Percentiles rank a stretch among this genome's conserved stretches.
Conservation (phyloP, 768 basidiomycete genomes). For the Psilocybe cyanescens region DNA sequence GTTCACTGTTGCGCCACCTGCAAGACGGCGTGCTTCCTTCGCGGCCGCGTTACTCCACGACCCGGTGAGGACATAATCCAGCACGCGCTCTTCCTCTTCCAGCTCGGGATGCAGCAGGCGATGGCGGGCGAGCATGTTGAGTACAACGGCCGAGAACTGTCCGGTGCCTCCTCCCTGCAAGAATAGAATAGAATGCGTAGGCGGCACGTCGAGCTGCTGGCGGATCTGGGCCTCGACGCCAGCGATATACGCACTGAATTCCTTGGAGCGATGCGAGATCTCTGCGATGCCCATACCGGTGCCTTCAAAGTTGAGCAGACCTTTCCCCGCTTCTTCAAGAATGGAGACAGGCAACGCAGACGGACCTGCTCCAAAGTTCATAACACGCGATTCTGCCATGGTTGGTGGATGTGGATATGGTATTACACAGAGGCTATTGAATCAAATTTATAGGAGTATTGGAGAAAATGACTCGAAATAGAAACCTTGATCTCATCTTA, state of each 20-base stretch:
- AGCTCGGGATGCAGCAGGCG: constrained; percentile 71
- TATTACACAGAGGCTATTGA: neutral
- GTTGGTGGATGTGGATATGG: neutral
- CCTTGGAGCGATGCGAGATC: constrained; percentile 92
- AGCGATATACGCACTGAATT: constrained; percentile 75
- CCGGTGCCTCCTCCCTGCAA: constrained; percentile 92
- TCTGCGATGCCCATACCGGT: constrained; percentile 97
- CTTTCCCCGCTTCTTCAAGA: constrained; percentile 79
- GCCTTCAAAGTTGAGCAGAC: constrained; percentile 86
- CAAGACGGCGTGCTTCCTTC: constrained; percentile 80
- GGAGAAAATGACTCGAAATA: constrained; percentile 12
- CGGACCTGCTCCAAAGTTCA: constrained; percentile 96
- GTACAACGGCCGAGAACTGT: constrained; percentile 90
- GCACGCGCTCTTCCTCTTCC: constrained; percentile 51
- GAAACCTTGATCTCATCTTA: constrained; percentile 15
- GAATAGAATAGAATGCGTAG: constrained; percentile 86
- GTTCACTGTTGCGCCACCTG: constrained; percentile 56
- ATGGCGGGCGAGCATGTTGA: constrained; percentile 90
- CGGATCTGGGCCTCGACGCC: constrained; percentile 70
- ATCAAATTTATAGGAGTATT: constrained; percentile 1
- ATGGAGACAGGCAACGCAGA: constrained; percentile 90
- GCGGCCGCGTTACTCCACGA: constrained; percentile 89
- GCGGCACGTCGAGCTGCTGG: constrained; percentile 77
- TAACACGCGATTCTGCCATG: constrained; percentile 45
- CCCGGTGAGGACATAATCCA: constrained; percentile 94